Base-by-base conservation (phyloP, 2,329 filamentous ascomycete species). In the Elsinoe batatas region DNA sequence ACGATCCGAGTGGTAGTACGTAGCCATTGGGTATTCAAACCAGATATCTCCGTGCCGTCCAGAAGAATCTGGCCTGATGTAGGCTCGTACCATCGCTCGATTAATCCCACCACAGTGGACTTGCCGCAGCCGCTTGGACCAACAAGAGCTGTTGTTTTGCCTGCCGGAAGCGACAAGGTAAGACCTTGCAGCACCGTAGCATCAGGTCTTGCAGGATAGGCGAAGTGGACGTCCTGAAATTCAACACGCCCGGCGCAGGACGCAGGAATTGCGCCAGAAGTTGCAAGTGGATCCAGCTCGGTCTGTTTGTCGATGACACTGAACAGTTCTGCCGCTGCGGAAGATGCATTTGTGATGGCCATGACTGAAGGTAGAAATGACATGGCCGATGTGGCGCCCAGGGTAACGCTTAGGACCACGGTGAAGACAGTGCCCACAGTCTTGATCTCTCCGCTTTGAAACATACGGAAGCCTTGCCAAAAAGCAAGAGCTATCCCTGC, bases 171-270 rank as follows among this genome's bases (percentile, higher is more conserved):
- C 2, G 50, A 61, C 5, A 73, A 59, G 37, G 58, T 65, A 7
- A 74, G 58, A 13, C 64, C 60, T 51, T 69, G 62, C 5, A 74
- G 61, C 0, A 74, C 71, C 26, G 60, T 61, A 5, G 67, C 65
- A 56, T 58, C 65, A 60, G 70, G 57, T 61, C 71, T 64, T 5
- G 72, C 0, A 13, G 87, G 87, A 62, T 91, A 91, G 1, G 84
- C 79, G 63, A 91, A 90, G n/a, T 76, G 79, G 10, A 91, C 79
- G 40, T 81, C 74, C 10, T 80, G 70, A 26, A 91, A 79, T 4
- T 77, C 69, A 49, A 87, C 83, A 53, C 84, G 77, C 7, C 68
- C 68, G 8, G 40, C 46, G 26, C 64, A 66, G 5, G 46, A 30
- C 10, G 32, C 35, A 2, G 64, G 66, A 30, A 59, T 53, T 30